Evolutionary conservation across 495 filamentous ascomycete genomes (phyloP).

Genomic region (Elasticomyces elasticus): DNA sequence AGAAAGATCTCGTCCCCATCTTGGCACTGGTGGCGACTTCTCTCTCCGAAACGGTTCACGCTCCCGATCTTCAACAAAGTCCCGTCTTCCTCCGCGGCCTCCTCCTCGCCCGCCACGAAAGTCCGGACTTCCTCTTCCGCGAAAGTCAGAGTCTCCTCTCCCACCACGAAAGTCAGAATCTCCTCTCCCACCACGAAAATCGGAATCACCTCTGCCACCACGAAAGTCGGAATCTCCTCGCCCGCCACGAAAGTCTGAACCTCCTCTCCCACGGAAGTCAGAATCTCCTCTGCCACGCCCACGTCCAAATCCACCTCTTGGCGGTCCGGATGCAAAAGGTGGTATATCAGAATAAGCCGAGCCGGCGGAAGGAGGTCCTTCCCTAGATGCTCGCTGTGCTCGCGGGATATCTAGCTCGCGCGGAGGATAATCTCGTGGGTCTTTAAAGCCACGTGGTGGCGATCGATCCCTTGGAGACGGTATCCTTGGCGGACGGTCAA

Average conservation of each 20-base stretch:
- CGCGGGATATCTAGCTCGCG: constrained; percentile 36
- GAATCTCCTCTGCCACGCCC: constrained; percentile 44
- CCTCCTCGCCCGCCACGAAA: constrained; percentile 6
- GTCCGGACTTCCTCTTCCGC: constrained; percentile 60
- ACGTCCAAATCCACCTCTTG: constrained; percentile 47
- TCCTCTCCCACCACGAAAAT: constrained; percentile 39
- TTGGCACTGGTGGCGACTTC: constrained; percentile 40
- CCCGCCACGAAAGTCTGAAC: no score
- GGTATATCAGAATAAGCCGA: constrained; percentile 60
- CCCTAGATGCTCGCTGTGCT: constrained; percentile 48
- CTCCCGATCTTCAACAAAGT: constrained; percentile 35
- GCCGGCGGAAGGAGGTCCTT: constrained; percentile 56
- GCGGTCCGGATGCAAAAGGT: constrained; percentile 40
- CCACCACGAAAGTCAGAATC: constrained; percentile 52
- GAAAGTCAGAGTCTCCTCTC: constrained; percentile 26
- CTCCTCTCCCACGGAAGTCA: no score
- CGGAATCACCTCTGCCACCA: constrained; percentile 37
- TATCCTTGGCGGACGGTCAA: constrained; percentile 38
- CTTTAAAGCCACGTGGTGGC: constrained; percentile 20
- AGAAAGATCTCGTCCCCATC: constrained; percentile 24
- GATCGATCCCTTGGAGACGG: constrained; percentile 36
- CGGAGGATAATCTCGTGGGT: constrained; percentile 29
- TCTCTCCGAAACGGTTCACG: constrained; percentile 51
- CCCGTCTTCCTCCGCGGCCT: constrained; percentile 34
- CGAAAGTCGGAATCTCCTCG: no score